phyloP scores from a whole-genome alignment of 2,329 filamentous ascomycete genomes.

The Xylariaceae sp. region DNA sequence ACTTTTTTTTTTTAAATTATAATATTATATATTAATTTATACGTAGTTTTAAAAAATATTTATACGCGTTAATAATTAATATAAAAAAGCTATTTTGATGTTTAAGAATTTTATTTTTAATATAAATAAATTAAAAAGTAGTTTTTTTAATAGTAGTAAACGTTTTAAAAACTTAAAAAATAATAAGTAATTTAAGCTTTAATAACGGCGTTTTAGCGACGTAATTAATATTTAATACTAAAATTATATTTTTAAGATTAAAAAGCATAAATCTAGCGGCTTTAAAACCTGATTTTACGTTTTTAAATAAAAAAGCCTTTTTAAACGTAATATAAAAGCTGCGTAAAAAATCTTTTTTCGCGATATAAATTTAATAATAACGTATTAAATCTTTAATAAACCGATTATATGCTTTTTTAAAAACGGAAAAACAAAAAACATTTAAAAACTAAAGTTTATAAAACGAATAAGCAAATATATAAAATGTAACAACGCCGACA shows the following conservation, averaged over 20 bases:
- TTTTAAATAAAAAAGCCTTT: not conserved
- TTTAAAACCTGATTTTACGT: not conserved
- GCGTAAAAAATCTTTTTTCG: not conserved
- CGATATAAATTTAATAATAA: not conserved
- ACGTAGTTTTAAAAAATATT: not conserved
- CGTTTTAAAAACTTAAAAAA: too few species aligned
- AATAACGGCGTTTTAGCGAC: too few species aligned
- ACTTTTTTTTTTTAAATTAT: not conserved
- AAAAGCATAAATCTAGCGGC: not conserved
- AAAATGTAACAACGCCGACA: not conserved
- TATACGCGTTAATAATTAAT: not conserved
- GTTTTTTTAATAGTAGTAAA: not conserved
- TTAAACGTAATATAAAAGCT: not conserved
- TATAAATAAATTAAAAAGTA: not conserved
- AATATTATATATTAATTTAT: not conserved
- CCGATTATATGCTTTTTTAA: not conserved
- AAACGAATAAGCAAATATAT: not conserved
- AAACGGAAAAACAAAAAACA: too few species aligned
- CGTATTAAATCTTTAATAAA: not conserved
- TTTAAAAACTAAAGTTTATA: too few species aligned
- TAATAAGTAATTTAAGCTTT: too few species aligned
- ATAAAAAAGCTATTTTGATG: not conserved
- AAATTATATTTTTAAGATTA: not conserved
- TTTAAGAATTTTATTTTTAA: not conserved
- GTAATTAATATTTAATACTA: too few species aligned